Percentiles rank a stretch among this genome's conserved stretches.
Conservation (phyloP, 495 filamentous ascomycete species). For the Penicillium crystallinum region DNA sequence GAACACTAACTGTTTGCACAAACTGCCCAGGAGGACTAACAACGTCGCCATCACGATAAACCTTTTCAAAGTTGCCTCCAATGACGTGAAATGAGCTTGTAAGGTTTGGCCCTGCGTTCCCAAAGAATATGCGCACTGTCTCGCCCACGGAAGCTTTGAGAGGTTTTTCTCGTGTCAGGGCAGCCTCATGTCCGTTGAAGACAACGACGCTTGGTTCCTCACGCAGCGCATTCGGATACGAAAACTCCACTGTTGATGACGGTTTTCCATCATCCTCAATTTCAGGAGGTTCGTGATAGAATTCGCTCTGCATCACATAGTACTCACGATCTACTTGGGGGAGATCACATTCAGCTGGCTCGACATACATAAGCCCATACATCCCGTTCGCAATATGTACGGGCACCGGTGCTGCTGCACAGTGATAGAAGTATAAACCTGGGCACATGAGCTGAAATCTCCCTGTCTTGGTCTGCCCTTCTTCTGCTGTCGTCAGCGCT, state of each 20-base stretch:
- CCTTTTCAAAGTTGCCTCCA: conserved; percentile 10
- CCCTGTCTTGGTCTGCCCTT: conserved; percentile 17
- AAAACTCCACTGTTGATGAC: conserved; percentile 9
- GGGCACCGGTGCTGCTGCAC: conserved; percentile 16
- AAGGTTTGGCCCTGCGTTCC: conserved; percentile 17
- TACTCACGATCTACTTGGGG: conserved; percentile 18
- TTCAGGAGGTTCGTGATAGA: conserved; percentile 22
- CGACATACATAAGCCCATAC: conserved; percentile 7
- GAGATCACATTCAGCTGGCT: conserved; percentile 6
- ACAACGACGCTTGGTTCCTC: conserved; percentile 16
- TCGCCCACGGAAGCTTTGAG: conserved; percentile 12
- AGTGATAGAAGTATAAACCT: conserved; percentile 16
- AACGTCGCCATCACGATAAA: conserved; percentile 17
- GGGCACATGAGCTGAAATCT: conserved; percentile 11
- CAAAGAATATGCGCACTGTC: conserved; percentile 15
- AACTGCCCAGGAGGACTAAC: conserved; percentile 12
- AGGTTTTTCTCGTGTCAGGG: conserved; percentile 11
- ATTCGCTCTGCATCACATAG: conserved; percentile 25
- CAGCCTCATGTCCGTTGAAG: conserved; percentile 13
- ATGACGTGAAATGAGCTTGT: conserved; percentile 22
- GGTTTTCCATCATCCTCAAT: conserved; percentile 11
- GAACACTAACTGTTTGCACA: conserved; percentile 10
- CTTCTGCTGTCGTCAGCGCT: conserved; percentile 12
- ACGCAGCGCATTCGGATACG: conserved; percentile 16
- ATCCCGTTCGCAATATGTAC: conserved; percentile 24